phyloP scores from a whole-genome alignment of 345 rosid species.

The Nasturtium officinale region DNA sequence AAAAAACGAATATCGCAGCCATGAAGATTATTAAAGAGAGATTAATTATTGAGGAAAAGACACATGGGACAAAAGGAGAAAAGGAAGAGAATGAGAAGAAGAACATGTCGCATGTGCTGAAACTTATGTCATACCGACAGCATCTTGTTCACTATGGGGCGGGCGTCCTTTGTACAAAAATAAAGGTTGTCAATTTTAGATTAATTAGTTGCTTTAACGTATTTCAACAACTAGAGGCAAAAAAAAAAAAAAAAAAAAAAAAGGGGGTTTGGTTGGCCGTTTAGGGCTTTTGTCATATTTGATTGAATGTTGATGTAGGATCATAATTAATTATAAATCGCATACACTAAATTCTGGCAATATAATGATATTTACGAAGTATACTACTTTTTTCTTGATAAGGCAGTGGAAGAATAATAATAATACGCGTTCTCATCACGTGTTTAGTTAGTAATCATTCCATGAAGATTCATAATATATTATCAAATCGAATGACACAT shows the following conservation, averaged over 20 bases:
- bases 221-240: neutral
- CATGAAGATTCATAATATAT: slow-evolving; percentile 1
- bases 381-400: neutral
- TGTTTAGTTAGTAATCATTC: slow-evolving; percentile 32
- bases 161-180: neutral
- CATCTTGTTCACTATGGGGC: slow-evolving; percentile 16
- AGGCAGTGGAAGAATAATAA: slow-evolving; percentile 6
- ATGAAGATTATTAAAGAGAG: slow-evolving; percentile 25
- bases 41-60: slow-evolving; percentile 33
- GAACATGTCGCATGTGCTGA: slow-evolving; percentile 44
- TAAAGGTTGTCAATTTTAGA: neutral
- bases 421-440: slow-evolving; percentile 33
- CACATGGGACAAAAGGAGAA: slow-evolving; percentile 41
- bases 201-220: slow-evolving; percentile 5
- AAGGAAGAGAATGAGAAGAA: slow-evolving; percentile 33
- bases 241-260: too few relatives aligned
- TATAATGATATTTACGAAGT: neutral
- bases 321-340: neutral
- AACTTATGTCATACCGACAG: slow-evolving; percentile 39
- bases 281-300: slow-evolving; percentile 11
- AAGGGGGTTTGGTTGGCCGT: neutral
- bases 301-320: neutral
- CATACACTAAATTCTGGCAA: neutral
- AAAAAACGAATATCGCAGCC: neutral
- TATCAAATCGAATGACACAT: slow-evolving; percentile 1